phyloP scores from a whole-genome alignment of 2,329 filamentous ascomycete genomes.

The Talaromyces sp. region DNA sequence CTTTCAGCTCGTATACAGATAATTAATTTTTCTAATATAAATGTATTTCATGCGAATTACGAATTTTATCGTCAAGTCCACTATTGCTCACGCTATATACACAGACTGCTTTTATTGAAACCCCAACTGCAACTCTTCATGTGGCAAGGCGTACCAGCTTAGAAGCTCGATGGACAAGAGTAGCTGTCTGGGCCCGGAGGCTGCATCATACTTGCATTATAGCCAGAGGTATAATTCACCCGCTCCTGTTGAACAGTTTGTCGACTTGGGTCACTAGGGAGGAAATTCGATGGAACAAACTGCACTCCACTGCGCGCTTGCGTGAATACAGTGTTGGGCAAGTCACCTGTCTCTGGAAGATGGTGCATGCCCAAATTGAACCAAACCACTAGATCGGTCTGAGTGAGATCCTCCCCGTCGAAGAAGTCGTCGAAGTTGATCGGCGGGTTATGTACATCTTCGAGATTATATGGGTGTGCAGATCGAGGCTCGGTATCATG shows the following conservation, averaged over 20 bases:
- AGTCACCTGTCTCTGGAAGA: conserved; percentile 40
- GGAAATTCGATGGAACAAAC: background rate
- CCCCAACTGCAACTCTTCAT: background rate
- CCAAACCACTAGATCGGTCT: conserved; percentile 29
- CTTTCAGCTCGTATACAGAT: too few species aligned
- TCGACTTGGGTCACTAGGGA: background rate
- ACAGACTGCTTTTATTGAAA: background rate
- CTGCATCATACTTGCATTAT: background rate
- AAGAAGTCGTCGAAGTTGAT: conserved; percentile 46
- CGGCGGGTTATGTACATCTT: conserved; percentile 33
- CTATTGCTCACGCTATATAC: too few species aligned
- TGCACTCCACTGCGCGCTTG: background rate
- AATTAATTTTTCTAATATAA: too few species aligned
- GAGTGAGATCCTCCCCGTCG: conserved; percentile 43
- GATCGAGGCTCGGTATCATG: conserved; percentile 46
- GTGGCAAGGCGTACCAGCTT: background rate
- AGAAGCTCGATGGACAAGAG: background rate
- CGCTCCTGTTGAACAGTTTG: background rate
- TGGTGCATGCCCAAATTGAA: conserved; percentile 58
- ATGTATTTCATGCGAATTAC: too few species aligned
- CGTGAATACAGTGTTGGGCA: background rate
- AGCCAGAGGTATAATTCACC: background rate
- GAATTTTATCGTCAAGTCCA: too few species aligned
- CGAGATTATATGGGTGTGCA: conserved; percentile 37
- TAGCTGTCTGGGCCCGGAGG: background rate